Conservation (phyloP, 768 basidiomycete genomes). For the Gelatoporia subvermispora region DNA sequence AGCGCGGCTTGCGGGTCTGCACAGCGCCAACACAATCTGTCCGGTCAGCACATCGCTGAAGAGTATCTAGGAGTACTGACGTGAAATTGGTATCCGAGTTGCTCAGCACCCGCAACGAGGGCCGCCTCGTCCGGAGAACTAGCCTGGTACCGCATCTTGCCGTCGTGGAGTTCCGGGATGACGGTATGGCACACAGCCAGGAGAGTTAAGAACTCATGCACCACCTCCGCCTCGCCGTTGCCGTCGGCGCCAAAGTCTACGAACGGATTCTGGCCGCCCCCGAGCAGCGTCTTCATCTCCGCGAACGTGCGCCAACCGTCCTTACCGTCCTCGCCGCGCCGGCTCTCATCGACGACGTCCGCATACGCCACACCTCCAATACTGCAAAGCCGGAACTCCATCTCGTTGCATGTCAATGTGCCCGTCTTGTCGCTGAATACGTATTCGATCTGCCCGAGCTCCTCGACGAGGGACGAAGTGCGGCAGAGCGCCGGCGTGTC, state of each 20-base stretch:
- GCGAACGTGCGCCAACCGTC: constrained; percentile 78
- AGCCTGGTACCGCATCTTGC: constrained; percentile 91
- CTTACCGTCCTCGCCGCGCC: constrained; percentile 52
- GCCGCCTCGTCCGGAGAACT: constrained; percentile 98
- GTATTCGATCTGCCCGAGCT: constrained; percentile 96
- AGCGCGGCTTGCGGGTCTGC: constrained; percentile 93
- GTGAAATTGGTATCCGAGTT: constrained; percentile 89
- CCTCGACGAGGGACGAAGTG: constrained; percentile 97
- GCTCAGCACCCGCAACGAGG: constrained; percentile 88
- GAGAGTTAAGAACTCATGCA: constrained; percentile 31
- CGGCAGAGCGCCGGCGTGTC: constrained; percentile 96
- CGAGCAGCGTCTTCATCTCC: constrained; percentile 57
- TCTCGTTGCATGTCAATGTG: constrained; percentile 94
- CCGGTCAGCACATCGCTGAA: neutral
- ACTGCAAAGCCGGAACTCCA: constrained; percentile 92
- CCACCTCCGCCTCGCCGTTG: constrained; percentile 33
- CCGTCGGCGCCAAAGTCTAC: constrained; percentile 32
- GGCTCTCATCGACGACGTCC: constrained; percentile 84
- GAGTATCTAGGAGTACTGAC: constrained; percentile 43
- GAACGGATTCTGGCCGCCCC: constrained; percentile 49
- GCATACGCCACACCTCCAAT: constrained; percentile 89
- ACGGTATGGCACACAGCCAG: constrained; percentile 97
- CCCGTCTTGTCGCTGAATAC: constrained; percentile 95
- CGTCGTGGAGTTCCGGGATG: constrained; percentile 87
- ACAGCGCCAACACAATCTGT: constrained; percentile 5